These are phyloP conservation scores for Phytophthora meadii DNA, from an alignment of 352 stramenopile genomes.

Conservation along the genomic window DNA sequence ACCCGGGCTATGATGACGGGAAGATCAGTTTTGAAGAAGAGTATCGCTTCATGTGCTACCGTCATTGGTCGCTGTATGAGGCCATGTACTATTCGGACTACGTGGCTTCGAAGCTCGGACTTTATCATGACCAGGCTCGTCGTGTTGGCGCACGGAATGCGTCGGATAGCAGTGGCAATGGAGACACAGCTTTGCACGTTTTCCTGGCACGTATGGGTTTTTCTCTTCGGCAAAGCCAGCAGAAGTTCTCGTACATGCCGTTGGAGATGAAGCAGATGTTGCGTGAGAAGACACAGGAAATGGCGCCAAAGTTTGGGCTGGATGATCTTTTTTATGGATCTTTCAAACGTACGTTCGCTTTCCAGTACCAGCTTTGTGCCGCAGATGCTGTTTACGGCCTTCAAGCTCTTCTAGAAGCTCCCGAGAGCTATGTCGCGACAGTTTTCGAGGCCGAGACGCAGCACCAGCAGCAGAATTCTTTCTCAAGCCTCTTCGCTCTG, in stretches of 20 bases:
- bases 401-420: slow-evolving; percentile 93
- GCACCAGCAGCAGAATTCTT: slow-evolving; percentile 52
- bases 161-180: slow-evolving; percentile 28
- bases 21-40: slow-evolving; percentile 92
- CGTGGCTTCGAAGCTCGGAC: slow-evolving; percentile 90
- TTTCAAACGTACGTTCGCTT: slow-evolving; percentile 95
- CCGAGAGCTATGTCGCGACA: slow-evolving; percentile 67
- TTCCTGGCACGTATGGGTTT: slow-evolving; percentile 98
- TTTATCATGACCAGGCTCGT: slow-evolving; percentile 71
- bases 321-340: slow-evolving; percentile 97
- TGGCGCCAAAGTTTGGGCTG: slow-evolving; percentile 95
- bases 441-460: slow-evolving; percentile 77
- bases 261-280: slow-evolving; percentile 92
- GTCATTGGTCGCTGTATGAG: slow-evolving; percentile 95
- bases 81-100: slow-evolving; percentile 97
- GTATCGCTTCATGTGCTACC: slow-evolving; percentile 97
- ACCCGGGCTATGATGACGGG: slow-evolving; percentile 77
- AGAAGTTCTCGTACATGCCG: slow-evolving; percentile 97
- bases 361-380: slow-evolving; percentile 94
- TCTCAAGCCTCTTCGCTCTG: slow-evolving; percentile 47
- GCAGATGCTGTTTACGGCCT: slow-evolving; percentile 96
- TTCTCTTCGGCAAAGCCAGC: slow-evolving; percentile 94
- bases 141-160: slow-evolving; percentile 72
- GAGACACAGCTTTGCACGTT: slow-evolving; percentile 88
- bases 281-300: slow-evolving; percentile 91